Conservation (phyloP, 345 rosid genomes). For the Aurinia saxatilis region DNA sequence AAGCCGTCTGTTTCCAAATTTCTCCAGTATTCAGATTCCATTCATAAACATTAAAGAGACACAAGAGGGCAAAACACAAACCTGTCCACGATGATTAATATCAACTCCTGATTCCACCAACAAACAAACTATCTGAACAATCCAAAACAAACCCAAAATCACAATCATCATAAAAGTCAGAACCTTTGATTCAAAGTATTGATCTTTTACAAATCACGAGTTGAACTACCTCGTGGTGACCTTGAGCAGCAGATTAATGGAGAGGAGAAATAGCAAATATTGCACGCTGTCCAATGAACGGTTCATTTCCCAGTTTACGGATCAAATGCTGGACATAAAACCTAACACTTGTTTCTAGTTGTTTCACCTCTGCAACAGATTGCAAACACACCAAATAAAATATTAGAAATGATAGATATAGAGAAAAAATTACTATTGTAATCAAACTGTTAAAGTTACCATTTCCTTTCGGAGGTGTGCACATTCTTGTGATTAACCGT, state of each 20-base stretch:
- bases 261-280: slow-evolving; percentile 70
- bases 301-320: slow-evolving; percentile 63
- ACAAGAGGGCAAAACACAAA: too few species aligned
- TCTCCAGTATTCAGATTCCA: background rate
- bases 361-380: slow-evolving; percentile 35
- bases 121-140: slow-evolving; percentile 83
- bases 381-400: slow-evolving; percentile 11
- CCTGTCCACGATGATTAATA: slow-evolving; percentile 98
- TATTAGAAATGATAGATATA: background rate
- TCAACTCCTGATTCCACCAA: slow-evolving; percentile 97
- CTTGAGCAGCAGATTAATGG: slow-evolving; percentile 98
- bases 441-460: slow-evolving; percentile 30
- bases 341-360: slow-evolving; percentile 34
- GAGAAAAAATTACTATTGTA: background rate
- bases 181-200: background rate
- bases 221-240: slow-evolving; percentile 98
- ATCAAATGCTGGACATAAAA: slow-evolving; percentile 69
- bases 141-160: slow-evolving; percentile 1
- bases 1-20: slow-evolving; percentile 74
- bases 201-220: background rate
- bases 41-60: background rate
- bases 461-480: slow-evolving; percentile 36
- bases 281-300: slow-evolving; percentile 69
- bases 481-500: slow-evolving; percentile 59
- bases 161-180: slow-evolving; percentile 7